A percentile compares a stretch with the other conserved stretches of the same genome.
Conservation (phyloP, 2,329 filamentous ascomycete species). For the Emergomyces orientalis region DNA sequence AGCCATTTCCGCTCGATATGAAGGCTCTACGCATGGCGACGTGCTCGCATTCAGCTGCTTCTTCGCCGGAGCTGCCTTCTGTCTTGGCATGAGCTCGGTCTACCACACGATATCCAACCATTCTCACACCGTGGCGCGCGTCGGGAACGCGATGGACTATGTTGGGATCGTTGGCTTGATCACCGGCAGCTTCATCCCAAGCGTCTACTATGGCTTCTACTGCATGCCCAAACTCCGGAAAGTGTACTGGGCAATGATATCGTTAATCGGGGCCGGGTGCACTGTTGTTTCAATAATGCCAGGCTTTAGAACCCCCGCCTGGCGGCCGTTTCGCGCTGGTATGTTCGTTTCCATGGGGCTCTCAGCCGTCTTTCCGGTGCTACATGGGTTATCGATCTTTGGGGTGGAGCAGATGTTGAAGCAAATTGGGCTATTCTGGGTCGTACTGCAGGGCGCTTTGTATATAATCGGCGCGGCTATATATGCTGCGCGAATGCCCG, state of each 20-base stretch:
- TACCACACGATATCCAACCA: conserved; percentile 85
- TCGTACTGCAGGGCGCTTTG: conserved; percentile 67
- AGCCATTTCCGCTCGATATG: conserved; percentile 56
- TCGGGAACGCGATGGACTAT: conserved; percentile 92
- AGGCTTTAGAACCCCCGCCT: conserved; percentile 70
- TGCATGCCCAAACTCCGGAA: conserved; percentile 57
- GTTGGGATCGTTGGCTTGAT: conserved; percentile 88
- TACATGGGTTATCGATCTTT: conserved; percentile 63
- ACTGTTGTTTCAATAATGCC: conserved; percentile 68
- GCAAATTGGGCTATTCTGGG: conserved; percentile 71
- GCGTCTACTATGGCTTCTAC: conserved; percentile 78
- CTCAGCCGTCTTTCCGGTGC: conserved; percentile 71
- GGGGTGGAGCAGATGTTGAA: conserved; percentile 57
- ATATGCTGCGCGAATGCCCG: conserved; percentile 78
- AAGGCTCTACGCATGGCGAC: conserved; percentile 52
- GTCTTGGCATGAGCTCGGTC: conserved; percentile 71
- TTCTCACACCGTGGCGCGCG: conserved; percentile 63
- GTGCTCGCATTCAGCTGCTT: conserved; percentile 68
- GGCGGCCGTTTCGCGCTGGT: conserved; percentile 72
- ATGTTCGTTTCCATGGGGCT: conserved; percentile 87
- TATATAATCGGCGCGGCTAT: conserved; percentile 80
- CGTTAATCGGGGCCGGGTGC: conserved; percentile 65
- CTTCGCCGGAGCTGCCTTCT: conserved; percentile 63
- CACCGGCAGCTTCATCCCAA: conserved; percentile 81
- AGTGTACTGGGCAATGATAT: conserved; percentile 72